A percentile compares a stretch with the other conserved stretches of the same genome.
Conservation (phyloP, 179 eudicot genomes). For the Patellifolia procumbens region DNA sequence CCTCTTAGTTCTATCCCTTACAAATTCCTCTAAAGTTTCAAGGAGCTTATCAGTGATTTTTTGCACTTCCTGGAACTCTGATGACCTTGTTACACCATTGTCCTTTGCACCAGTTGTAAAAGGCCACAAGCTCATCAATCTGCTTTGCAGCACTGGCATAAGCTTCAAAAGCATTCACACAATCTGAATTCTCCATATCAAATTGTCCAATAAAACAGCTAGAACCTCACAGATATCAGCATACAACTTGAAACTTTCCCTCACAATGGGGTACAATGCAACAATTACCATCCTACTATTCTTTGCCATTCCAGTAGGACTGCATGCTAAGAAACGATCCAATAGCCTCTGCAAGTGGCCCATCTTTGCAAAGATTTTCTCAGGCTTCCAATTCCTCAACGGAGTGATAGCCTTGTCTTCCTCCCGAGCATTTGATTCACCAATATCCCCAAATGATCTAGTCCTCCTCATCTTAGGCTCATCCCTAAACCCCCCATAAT, state of each 20-base stretch:
- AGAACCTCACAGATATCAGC: constrained; percentile 88
- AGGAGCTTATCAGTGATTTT: constrained; percentile 70
- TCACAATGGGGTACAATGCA: constrained; percentile 66
- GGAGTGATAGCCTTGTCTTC: constrained; percentile 66
- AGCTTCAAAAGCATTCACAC: constrained; percentile 79
- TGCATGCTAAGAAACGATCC: constrained; percentile 71
- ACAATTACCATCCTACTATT: constrained; percentile 67
- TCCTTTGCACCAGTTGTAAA: constrained; percentile 90
- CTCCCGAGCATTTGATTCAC: constrained; percentile 45
- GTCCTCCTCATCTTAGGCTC: constrained; percentile 73
- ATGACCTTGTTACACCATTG: constrained; percentile 77
- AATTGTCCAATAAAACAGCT: constrained; percentile 76
- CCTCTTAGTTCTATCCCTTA: constrained; percentile 76
- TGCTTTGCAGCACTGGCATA: constrained; percentile 81
- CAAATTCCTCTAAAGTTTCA: constrained; percentile 87
- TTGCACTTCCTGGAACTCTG: constrained; percentile 89
- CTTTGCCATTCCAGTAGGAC: constrained; percentile 80
- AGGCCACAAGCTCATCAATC: constrained; percentile 81
- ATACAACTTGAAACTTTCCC: constrained; percentile 85
- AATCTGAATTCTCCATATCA: constrained; percentile 83
- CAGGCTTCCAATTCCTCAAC: constrained; percentile 71
- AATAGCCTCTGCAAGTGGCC: constrained; percentile 70
- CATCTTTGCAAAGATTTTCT: constrained; percentile 76
- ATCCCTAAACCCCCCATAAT: constrained; percentile 56
- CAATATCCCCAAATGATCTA: constrained; percentile 79